These are phyloP conservation scores for Lodderomyces parapsilosis DNA, from an alignment of 1,139 yeast species.

Conservation along the genomic window DNA sequence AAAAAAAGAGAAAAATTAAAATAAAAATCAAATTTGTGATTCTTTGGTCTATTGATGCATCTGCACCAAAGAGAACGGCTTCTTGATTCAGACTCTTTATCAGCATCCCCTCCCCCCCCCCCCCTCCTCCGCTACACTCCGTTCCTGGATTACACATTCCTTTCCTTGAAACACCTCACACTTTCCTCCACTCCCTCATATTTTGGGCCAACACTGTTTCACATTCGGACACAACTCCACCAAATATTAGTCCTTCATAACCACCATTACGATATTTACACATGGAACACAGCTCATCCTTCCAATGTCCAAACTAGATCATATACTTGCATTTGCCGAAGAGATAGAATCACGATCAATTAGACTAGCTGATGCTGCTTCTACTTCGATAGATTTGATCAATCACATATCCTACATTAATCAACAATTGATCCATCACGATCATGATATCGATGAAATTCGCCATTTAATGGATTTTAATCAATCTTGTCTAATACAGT, in stretches of 20 bases:
- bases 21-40: too few relatives aligned
- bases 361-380: slow-evolving; percentile 14
- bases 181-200: background rate
- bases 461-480: slow-evolving; percentile 25
- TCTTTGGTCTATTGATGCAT: too few relatives aligned
- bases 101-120: too few relatives aligned
- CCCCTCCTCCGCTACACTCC: too few relatives aligned
- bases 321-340: slow-evolving; percentile 30
- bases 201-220: too few relatives aligned
- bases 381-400: slow-evolving; percentile 24
- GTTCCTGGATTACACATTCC: too few relatives aligned
- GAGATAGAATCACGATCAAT: slow-evolving; percentile 29
- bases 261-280: background rate
- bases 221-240: too few relatives aligned
- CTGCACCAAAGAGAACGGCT: background rate
- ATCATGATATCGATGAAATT: slow-evolving; percentile 31
- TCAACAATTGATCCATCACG: slow-evolving; percentile 26
- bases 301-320: slow-evolving; percentile 25
- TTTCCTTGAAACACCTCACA: background rate
- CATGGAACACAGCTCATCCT: background rate
- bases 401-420: slow-evolving; percentile 21
- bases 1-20: too few relatives aligned
- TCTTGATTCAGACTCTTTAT: too few relatives aligned
- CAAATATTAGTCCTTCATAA: background rate
- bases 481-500: slow-evolving; percentile 22